Base-by-base conservation (phyloP, 2,329 filamentous ascomycete species). In the Leptoxyphium fumago region DNA sequence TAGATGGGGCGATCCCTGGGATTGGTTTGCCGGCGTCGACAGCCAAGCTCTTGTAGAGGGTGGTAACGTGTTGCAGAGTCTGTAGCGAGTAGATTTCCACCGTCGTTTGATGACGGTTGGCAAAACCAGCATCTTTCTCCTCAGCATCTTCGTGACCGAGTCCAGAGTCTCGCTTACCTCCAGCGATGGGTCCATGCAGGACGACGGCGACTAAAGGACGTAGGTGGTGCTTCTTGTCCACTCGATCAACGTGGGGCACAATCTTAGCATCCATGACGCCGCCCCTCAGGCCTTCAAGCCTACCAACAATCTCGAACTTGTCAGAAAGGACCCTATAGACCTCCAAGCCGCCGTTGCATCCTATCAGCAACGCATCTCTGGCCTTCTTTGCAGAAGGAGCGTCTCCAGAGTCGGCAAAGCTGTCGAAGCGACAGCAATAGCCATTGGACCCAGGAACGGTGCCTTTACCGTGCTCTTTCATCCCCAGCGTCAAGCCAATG, bases 11-110 rank as follows among this genome's bases (percentile, higher is more conserved):
- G 5, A 28, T 21, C 11, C 38, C 38, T 3, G 53, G 48, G 2
- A 48, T 44, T 10, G 55, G 50, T 40, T 51, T 44, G 10, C 52
- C 54, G 3, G 50, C 30, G 49, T 77, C 72, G 43, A 77, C 68
- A 58, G 77, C 70, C 41, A 83, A 74, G 38, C 81, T 78, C 53
- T 79, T 75, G 47, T 93, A 79, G 8, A 96, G 68, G 0, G 84
- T 82, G 21, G 80, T 75, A 44, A 95, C 64, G 44, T 77, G 75
- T 48, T 75, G 72, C 53, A 79, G 80, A n/a, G 80, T 84, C 52
- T 75, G 78, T 47, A 96, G 67, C 1, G 88, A 95, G 62, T 89
- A 94, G 0, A 96, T 69, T 53, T 95, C 86, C 5, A 94, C 85
- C 0, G 82, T 81, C 0, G 88, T 95, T 62, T 94, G 87, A 56